A percentile compares a stretch with the other conserved stretches of the same genome.
These are phyloP conservation scores for Grifola frondosa DNA, from an alignment of 1,284 basidiomycete genomes.

Conservation along the genomic window DNA sequence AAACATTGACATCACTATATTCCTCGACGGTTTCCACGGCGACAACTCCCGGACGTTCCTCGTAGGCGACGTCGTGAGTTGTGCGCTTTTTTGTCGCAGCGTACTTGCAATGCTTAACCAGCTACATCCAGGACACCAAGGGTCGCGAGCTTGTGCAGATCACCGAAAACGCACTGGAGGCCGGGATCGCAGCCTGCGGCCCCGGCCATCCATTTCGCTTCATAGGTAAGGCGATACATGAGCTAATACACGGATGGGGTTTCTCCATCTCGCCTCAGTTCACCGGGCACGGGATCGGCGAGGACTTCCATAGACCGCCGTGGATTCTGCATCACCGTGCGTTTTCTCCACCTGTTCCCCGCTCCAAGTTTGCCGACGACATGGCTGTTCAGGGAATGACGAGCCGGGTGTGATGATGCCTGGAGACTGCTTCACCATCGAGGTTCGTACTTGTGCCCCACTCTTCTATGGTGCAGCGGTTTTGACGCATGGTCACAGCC, in stretches of 20 bases:
- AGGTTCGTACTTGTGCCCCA: constrained; percentile 48
- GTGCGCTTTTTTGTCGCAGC: not conserved
- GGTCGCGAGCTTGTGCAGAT: constrained; percentile 63
- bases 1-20: constrained; percentile 85
- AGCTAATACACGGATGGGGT: constrained; percentile 41
- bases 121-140: constrained; percentile 52
- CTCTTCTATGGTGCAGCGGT: not conserved
- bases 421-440: constrained; percentile 89
- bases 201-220: constrained; percentile 71
- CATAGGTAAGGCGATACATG: constrained; percentile 79
- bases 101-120: not conserved
- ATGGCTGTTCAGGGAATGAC: constrained; percentile 59
- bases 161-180: constrained; percentile 67
- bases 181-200: constrained; percentile 75
- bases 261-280: constrained; percentile 75
- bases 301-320: constrained; percentile 79
- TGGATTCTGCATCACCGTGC: constrained; percentile 78
- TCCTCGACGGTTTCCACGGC: constrained; percentile 77
- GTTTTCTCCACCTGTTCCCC: constrained; percentile 19
- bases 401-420: constrained; percentile 78
- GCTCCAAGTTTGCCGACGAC: not conserved
- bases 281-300: constrained; percentile 86
- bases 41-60: constrained; percentile 84
- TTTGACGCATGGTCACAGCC: constrained; percentile 46
- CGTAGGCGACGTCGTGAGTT: constrained; percentile 70